These are phyloP conservation scores for Mallotus japonicus DNA, from an alignment of 441 rosid species.

Conservation along the genomic window DNA sequence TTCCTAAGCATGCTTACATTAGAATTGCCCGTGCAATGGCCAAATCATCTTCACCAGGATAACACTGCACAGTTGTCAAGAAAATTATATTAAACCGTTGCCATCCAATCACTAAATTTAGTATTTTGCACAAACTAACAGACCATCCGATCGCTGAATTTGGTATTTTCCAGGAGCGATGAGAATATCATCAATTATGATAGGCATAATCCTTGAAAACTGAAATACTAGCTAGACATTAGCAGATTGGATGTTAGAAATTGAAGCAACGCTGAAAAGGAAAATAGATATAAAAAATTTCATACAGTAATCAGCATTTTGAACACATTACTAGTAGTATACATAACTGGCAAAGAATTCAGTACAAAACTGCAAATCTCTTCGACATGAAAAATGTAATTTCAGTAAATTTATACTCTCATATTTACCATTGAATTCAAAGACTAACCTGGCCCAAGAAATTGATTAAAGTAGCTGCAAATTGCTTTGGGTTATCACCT, in stretches of 20 bases:
- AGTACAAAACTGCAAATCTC: not conserved
- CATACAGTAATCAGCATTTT: not conserved
- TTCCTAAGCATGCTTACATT: conserved; percentile 43
- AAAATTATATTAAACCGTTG: conserved; percentile 17
- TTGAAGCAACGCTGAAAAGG: not conserved
- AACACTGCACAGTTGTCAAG: conserved; percentile 64
- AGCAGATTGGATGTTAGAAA: not conserved
- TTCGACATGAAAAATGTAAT: not conserved
- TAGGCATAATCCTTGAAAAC: not conserved
- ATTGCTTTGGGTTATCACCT: conserved; percentile 68
- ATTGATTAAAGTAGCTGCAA: conserved; percentile 70
- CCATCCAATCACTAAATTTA: not conserved
- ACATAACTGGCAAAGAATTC: not conserved
- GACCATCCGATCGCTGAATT: not conserved
- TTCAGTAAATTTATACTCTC: not conserved
- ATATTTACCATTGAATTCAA: conserved; percentile 5
- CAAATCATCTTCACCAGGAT: conserved; percentile 97
- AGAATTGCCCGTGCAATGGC: conserved; percentile 82
- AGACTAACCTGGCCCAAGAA: conserved; percentile 87
- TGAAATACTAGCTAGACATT: not conserved
- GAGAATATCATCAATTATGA: not conserved
- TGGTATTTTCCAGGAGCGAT: not conserved
- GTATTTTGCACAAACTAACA: not conserved
- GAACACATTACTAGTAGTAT: not conserved
- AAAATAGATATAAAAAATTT: not conserved